phyloP scores from a whole-genome alignment of 176 grass and related monocot genomes.

The Musa acuminata region DNA sequence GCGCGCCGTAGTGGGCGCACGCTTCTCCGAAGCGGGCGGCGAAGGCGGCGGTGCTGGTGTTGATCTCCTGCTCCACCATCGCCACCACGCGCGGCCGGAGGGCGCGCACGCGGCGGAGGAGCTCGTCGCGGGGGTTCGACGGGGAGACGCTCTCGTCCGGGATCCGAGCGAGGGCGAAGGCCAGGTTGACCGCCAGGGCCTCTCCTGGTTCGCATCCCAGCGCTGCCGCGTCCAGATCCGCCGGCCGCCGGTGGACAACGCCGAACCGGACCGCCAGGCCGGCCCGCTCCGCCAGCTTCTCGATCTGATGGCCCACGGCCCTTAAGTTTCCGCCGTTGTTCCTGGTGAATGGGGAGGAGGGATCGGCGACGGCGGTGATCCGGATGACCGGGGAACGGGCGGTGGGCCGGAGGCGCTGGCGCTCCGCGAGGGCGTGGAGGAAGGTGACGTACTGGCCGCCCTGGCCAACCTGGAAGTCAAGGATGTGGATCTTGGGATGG shows the following conservation, averaged over 20 bases:
- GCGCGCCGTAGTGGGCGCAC: slow-evolving; percentile 51
- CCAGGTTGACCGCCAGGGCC: slow-evolving; percentile 67
- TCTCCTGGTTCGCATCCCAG: slow-evolving; percentile 57
- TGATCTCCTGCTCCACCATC: slow-evolving; percentile 80
- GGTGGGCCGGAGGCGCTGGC: slow-evolving; percentile 2
- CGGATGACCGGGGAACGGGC: slow-evolving; percentile 19
- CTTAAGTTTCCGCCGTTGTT: slow-evolving; percentile 1
- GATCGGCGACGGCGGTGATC: slow-evolving; percentile 72
- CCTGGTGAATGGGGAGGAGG: slow-evolving; percentile 48
- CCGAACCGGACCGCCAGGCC: slow-evolving; percentile 43
- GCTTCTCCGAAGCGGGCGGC: slow-evolving; percentile 57
- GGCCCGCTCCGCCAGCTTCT: slow-evolving; percentile 39
- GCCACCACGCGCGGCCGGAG: slow-evolving; percentile 53
- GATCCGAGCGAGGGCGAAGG: slow-evolving; percentile 65
- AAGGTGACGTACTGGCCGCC: slow-evolving; percentile 47
- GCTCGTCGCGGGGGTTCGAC: slow-evolving; percentile 78
- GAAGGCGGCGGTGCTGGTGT: slow-evolving; percentile 78
- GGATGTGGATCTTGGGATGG: slow-evolving; percentile 44
- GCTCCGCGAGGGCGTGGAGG: slow-evolving; percentile 50
- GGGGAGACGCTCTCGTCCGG: slow-evolving; percentile 88
- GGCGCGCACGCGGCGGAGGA: slow-evolving; percentile 75
- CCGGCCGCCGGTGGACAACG: slow-evolving; percentile 40
- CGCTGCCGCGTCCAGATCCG: slow-evolving; percentile 37
- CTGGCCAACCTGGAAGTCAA: slow-evolving; percentile 76
- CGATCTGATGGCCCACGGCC: slow-evolving; percentile 34